Evolutionary conservation across 1,139 yeast species (phyloP), one percentile per base, ranked within the genome.

Genomic region (Pichia sp.): DNA sequence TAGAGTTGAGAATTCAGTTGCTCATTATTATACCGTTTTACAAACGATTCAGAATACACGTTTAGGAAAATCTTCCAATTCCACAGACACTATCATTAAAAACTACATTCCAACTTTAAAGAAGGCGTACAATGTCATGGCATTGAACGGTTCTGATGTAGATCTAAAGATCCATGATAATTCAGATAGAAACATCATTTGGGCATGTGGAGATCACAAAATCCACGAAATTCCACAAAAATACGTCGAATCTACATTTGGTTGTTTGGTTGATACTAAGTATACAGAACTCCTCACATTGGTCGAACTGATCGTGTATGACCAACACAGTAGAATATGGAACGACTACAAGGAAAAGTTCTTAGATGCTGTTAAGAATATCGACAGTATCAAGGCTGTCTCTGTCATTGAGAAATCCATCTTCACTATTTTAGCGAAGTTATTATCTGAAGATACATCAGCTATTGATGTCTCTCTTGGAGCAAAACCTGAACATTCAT

Each of bases 111-210:
- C 53, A 18, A 10, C 18, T 6, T 36, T 50, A 12, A 46, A 37
- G 32, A 14, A 40, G 12, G 48, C 47, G 1, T 47, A 47, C 19
- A 32, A 36, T 11, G 37, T 12, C 4, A 35, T 46, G n/a, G 8
- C 15, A n/a, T 15, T 24, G 3, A 14, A 33, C 19, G 44, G 48
- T 9, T n/a, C 14, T 15, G 60, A 55, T 34, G 46, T 53, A 7
- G 53, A 55, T 43, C 15, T 42, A 5, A 53, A 47, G n/a, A 32
- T 63, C 20, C 58, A 57, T 38, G 83, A 80, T 57, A 79, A 80
- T 55, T 66, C 84, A 54, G 85, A 81, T 57, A 58, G 61, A 38
- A 63, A 60, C 9, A 70, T 72, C 3, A 68, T 74, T 33, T 77
- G 81, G 79, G 73, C 74, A 47, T 65, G 71, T 56, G 78, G 75